Evolutionary conservation across 164 flowering plant genomes (phyloP).

Genomic region (Buxus sempervirens): DNA sequence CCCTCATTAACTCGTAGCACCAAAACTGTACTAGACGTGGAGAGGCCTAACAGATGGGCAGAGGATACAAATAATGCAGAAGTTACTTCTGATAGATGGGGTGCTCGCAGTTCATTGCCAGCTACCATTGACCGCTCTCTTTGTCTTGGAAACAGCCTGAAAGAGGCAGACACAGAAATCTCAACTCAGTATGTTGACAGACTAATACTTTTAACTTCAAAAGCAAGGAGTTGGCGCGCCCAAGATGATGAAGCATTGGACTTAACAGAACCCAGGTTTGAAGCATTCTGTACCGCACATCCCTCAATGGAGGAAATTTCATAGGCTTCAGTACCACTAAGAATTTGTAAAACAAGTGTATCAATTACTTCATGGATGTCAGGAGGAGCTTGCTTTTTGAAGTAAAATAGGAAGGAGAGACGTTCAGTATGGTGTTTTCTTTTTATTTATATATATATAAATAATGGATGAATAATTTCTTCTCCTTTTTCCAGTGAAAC

Average conservation of each 20-base stretch:
- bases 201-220: slow-evolving; percentile 45
- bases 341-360: too few species aligned
- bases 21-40: slow-evolving; percentile 19
- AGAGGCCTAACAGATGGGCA: slow-evolving; percentile 14
- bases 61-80: slow-evolving; percentile 22
- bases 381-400: not conserved
- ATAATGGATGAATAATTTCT: too few species aligned
- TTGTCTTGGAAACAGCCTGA: slow-evolving; percentile 12
- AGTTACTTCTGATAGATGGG: slow-evolving; percentile 24
- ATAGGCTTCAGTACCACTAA: too few species aligned
- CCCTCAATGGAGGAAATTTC: slow-evolving; percentile 8
- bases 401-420: not conserved
- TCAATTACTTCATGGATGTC: not conserved
- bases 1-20: slow-evolving; percentile 22
- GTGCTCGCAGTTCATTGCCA: slow-evolving; percentile 37
- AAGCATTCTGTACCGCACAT: slow-evolving; percentile 61
- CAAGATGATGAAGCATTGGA: slow-evolving; percentile 67
- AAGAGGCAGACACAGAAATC: slow-evolving; percentile 14
- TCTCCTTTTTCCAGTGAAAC: too few species aligned
- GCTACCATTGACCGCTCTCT: slow-evolving; percentile 21
- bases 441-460: too few species aligned
- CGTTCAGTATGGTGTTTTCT: not conserved
- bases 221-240: slow-evolving; percentile 41
- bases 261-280: slow-evolving; percentile 79
- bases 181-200: slow-evolving; percentile 49